Base-by-base conservation (phyloP, 192 early-diverging fungal species). In the Spinellus fusiger region DNA sequence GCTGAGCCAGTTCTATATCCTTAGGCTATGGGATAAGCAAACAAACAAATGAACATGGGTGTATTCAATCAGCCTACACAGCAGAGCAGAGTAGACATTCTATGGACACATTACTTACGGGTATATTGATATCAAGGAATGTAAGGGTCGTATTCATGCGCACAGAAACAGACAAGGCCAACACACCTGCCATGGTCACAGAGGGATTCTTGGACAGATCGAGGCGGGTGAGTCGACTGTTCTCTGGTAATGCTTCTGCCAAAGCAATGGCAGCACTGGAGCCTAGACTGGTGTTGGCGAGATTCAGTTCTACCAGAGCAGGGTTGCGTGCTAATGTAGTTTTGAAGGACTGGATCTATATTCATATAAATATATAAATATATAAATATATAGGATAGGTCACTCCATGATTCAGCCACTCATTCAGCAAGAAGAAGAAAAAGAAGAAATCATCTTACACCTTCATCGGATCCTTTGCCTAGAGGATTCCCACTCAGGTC, bases 141-240 rank as follows among this genome's bases (percentile, higher is more conserved):
- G 85, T 84, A 29, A 94, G 69, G 57, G 81, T 87, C 33, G 74
- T 66, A 73, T 91, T 94, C 73, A 90, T 85, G 58, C 86, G 85
- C 31, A 94, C 79, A n/a, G 86, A 88, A 12, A 85, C 88, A 7
- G 88, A 76, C 29, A 94, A 70, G 5, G 90, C 92, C 82, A 94
- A 86, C 6, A 89, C 71, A 7, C 92, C 92, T 0, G 89, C 90
- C 55, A 91, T 70, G 27, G 86, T 82, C 46, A 94, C 86, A 15
- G 68, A 73, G 5, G 84, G 81, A 68, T 94, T 94, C 20, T 78
- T 71, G 10, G 86, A 84, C 35, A 94, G 73, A 61, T 92, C 86
- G 63, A 94, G 78, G 59, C 82, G 79, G 59, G 76, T 76, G 18
- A 94, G 70, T 26, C 74, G 56, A 4, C 69, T 73, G 16, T 81